phyloP scores from a whole-genome alignment of 108 stramenopile species.

The Fragilaria radians region DNA sequence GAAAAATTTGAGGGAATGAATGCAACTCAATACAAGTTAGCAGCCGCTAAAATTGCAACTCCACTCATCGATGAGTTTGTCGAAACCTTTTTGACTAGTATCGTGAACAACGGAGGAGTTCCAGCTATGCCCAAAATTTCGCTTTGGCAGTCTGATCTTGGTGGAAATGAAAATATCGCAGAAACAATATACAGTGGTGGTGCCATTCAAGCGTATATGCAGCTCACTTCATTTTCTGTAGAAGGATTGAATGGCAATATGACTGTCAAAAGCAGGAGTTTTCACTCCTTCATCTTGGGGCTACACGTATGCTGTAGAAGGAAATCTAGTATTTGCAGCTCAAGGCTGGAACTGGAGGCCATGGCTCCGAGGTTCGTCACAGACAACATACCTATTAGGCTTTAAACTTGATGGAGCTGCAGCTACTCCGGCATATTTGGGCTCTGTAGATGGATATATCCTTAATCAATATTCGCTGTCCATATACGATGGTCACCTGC shows the following conservation, averaged over 20 bases:
- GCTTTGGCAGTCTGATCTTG: too few relatives aligned
- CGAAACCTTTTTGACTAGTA: too few relatives aligned
- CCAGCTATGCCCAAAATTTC: too few relatives aligned
- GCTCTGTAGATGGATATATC: constrained; percentile 29
- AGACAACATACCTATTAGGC: constrained; percentile 26
- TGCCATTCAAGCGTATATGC: too few relatives aligned
- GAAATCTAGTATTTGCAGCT: background rate
- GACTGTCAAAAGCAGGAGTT: background rate
- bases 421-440: constrained; percentile 23
- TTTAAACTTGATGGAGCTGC: constrained; percentile 29
- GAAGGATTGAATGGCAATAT: too few relatives aligned
- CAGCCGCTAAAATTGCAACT: background rate
- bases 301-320: background rate
- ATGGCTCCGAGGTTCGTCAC: background rate
- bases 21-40: background rate
- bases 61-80: too few relatives aligned
- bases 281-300: background rate
- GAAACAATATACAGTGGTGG: too few relatives aligned
- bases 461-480: constrained; percentile 38
- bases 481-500: constrained; percentile 20
- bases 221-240: too few relatives aligned
- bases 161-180: too few relatives aligned
- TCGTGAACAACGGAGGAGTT: too few relatives aligned
- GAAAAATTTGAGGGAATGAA: background rate
- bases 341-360: background rate